Evolutionary conservation across 2,329 filamentous ascomycete genomes (phyloP).

Genomic region (Sclerotiophoma versabilis): DNA sequence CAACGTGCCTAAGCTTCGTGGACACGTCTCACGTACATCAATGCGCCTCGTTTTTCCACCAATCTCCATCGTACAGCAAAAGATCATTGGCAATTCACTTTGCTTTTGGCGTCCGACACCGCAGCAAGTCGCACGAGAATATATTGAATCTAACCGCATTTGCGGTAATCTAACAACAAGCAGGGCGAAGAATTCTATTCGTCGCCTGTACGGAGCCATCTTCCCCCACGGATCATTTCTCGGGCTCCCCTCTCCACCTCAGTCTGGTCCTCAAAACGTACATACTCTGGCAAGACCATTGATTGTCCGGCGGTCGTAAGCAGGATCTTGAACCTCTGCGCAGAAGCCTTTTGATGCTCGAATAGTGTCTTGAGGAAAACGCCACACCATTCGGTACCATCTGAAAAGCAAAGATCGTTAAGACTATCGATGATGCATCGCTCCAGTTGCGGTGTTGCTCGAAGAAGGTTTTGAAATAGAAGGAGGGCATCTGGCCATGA

Average conservation of each 20-base stretch:
- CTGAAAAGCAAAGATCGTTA: slow-evolving; percentile 1
- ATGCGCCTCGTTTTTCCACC: background rate
- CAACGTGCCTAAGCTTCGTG: background rate
- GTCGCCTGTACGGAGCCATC: background rate
- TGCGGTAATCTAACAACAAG: too few relatives aligned
- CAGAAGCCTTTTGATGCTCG: background rate
- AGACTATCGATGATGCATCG: background rate
- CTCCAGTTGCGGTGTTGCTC: background rate
- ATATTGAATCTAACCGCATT: too few relatives aligned
- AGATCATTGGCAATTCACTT: too few relatives aligned
- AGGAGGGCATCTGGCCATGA: slow-evolving; percentile 6
- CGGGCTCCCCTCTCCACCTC: background rate
- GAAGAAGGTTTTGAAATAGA: background rate
- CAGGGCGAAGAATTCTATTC: too few relatives aligned
- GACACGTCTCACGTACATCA: background rate
- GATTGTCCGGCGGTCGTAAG: background rate
- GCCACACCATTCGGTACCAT: background rate
- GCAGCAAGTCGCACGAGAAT: too few relatives aligned
- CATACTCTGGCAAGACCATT: background rate
- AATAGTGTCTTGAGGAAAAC: background rate
- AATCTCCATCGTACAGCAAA: background rate
- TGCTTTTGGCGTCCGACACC: too few relatives aligned
- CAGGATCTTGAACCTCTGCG: background rate
- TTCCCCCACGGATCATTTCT: background rate
- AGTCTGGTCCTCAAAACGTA: background rate